Conservation (phyloP, 2,329 filamentous ascomycete species). For the Ceratocystis ficicola region DNA sequence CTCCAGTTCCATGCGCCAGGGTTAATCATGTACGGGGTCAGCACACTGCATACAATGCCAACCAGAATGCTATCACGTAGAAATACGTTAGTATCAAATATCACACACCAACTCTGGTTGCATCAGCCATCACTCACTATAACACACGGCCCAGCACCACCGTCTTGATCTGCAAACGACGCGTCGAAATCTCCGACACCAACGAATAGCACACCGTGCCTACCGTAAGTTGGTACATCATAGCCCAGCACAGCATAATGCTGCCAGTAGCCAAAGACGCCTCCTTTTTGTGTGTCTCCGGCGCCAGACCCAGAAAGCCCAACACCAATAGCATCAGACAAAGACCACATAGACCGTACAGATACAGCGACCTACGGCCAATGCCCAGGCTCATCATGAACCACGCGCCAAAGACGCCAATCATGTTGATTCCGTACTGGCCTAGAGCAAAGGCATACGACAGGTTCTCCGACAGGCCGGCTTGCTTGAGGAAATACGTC, state of each 20-base stretch:
- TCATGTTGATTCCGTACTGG: conserved; percentile 61
- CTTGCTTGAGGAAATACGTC: conserved; percentile 50
- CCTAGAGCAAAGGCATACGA: conserved; percentile 52
- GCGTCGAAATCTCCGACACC: conserved; percentile 71
- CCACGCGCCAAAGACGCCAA: conserved; percentile 72
- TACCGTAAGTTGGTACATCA: conserved; percentile 76
- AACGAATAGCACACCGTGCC: conserved; percentile 85
- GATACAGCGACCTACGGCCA: conserved; percentile 63
- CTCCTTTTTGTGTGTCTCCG: conserved; percentile 43
- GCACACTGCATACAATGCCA: conserved; percentile 64
- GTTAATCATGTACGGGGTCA: conserved; percentile 91
- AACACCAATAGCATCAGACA: conserved; percentile 68
- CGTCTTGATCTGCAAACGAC: conserved; percentile 79
- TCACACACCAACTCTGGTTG: background rate
- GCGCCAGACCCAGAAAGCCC: conserved; percentile 69
- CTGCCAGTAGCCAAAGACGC: conserved; percentile 67
- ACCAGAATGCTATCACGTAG: conserved; percentile 52
- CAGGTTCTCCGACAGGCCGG: conserved; percentile 40
- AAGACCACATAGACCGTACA: conserved; percentile 62
- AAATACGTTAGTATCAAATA: conserved; percentile 10
- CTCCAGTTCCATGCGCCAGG: conserved; percentile 76
- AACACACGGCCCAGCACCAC: conserved; percentile 73
- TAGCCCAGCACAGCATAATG: conserved; percentile 73
- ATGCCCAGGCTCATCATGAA: conserved; percentile 62
- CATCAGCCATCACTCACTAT: conserved; percentile 38